Base-by-base conservation (phyloP, 176 grass and related monocot species). In the Guadua angustifolia region DNA sequence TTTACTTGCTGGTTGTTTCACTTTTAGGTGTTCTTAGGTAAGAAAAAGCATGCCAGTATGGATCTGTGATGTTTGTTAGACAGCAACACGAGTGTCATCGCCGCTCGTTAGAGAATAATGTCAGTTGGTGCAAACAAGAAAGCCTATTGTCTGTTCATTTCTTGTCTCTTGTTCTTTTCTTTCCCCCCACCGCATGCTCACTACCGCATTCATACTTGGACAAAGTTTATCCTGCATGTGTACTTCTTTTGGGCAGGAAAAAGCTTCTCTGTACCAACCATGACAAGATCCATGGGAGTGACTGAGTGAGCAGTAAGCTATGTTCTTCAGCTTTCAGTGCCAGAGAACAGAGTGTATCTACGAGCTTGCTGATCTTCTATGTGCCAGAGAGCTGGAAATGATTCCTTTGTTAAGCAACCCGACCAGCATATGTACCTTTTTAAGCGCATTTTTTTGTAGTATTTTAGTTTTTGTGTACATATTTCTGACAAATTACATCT, bases 21-120 rank as follows among this genome's bases (percentile, higher is more conserved):
- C 80, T 84, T 90, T 87, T 84, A 90, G 89, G 79, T 87, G 80
- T 47, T 84, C 15, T 43, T 87, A 83, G 89, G 89, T 90, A 79
- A 79, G 89, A 90, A 90, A 83, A 87, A 46, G 4, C 69, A 74
- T 26, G 69, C 22, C 73, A 63, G 39, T 59, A 60, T 4, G 33
- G 33, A 55, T 12, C 10, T 81, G 65, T 12, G n/a, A 43, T 61
- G 43, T 63, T 73, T 64, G 42, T 83, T 83, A 63, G 55, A 86
- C 5, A 71, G 46, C 24, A 14, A 59, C 13, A 53, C 8, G n/a
- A 53, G 5, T 15, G 22, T 46, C 10, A 2, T 58, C 51, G 16
- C 22, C 56, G 25, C 60, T 70, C 49, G 68, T 16, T 35, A 38
- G 42, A 75, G 52, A 85, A 64, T 33, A 47, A 65, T 77, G 63